Evolutionary conservation across 2,329 filamentous ascomycete species (phyloP).

Genomic region (Daldinia sp.): DNA sequence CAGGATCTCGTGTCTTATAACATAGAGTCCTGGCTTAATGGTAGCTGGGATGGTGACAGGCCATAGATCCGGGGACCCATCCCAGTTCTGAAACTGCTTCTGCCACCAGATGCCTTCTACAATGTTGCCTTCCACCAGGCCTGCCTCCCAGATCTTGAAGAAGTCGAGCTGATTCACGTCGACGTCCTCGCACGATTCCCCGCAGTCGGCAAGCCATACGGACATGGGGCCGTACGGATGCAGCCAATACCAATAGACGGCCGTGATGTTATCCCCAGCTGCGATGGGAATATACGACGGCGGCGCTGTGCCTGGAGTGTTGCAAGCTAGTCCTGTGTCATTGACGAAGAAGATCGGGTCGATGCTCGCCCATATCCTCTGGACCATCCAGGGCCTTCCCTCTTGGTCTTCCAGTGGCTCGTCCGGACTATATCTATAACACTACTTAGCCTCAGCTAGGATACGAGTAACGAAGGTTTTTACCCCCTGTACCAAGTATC

Average conservation of each 20-base stretch:
- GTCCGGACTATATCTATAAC: conserved; percentile 49
- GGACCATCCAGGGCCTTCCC: conserved; percentile 50
- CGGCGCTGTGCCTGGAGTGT: conserved; percentile 48
- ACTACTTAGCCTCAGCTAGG: not conserved
- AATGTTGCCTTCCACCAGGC: conserved; percentile 47
- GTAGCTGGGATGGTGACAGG: conserved; percentile 55
- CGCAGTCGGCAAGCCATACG: conserved; percentile 50
- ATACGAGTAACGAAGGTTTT: conserved; percentile 3
- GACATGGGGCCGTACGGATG: conserved; percentile 53
- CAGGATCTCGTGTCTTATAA: conserved; percentile 62
- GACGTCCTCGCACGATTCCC: conserved; percentile 42
- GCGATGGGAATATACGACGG: conserved; percentile 50
- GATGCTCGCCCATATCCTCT: conserved; percentile 51
- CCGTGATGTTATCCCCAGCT: conserved; percentile 50
- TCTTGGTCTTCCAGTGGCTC: conserved; percentile 45
- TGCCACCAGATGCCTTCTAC: conserved; percentile 51
- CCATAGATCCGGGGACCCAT: conserved; percentile 52
- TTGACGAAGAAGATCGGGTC: conserved; percentile 50
- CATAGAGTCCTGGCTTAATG: conserved; percentile 57
- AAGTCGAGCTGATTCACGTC: conserved; percentile 47
- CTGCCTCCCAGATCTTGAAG: conserved; percentile 54
- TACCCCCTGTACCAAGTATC: conserved; percentile 53
- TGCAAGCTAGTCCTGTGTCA: conserved; percentile 49
- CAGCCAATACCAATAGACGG: conserved; percentile 54
- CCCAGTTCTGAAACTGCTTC: conserved; percentile 51